A percentile compares a stretch with the other conserved stretches of the same genome.
Conservation (phyloP, 768 basidiomycete species). For the Leccinum disarticulatum region DNA sequence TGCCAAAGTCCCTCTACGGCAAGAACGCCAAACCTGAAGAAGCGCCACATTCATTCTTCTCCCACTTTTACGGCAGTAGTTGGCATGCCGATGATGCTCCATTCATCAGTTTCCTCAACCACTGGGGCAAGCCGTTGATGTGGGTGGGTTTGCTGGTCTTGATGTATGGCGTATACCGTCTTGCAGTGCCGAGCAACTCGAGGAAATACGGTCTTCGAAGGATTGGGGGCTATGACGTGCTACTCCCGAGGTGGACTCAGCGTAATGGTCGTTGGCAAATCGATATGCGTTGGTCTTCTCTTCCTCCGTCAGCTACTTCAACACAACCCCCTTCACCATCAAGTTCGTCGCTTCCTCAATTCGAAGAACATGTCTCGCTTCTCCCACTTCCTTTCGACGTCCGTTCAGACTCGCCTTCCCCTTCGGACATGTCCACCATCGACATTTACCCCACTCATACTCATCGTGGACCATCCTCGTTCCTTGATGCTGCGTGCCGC, state of each 20-base stretch:
- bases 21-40: conserved; percentile 87
- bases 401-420: conserved; percentile 55
- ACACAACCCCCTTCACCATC: conserved; percentile 47
- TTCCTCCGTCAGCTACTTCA: conserved; percentile 42
- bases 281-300: conserved; percentile 57
- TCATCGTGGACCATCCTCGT: conserved; percentile 38
- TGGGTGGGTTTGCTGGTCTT: conserved; percentile 77
- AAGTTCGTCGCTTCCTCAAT: conserved; percentile 46
- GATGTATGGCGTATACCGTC: conserved; percentile 63
- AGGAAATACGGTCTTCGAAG: conserved; percentile 59
- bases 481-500: conserved; percentile 54
- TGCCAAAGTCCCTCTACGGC: conserved; percentile 96
- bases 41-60: conserved; percentile 90
- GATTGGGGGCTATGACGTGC: conserved; percentile 74
- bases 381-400: conserved; percentile 65
- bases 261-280: conserved; percentile 74
- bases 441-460: conserved; percentile 44
- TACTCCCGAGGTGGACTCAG: conserved; percentile 72
- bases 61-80: conserved; percentile 96
- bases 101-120: conserved; percentile 91
- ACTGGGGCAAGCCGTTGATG: conserved; percentile 88
- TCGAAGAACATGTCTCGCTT: conserved; percentile 51
- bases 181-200: conserved; percentile 55
- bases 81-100: conserved; percentile 99
- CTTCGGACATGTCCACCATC: conserved; percentile 44